Conservation (phyloP, 768 basidiomycete species). For the Cantharellus cinnabarinus region DNA sequence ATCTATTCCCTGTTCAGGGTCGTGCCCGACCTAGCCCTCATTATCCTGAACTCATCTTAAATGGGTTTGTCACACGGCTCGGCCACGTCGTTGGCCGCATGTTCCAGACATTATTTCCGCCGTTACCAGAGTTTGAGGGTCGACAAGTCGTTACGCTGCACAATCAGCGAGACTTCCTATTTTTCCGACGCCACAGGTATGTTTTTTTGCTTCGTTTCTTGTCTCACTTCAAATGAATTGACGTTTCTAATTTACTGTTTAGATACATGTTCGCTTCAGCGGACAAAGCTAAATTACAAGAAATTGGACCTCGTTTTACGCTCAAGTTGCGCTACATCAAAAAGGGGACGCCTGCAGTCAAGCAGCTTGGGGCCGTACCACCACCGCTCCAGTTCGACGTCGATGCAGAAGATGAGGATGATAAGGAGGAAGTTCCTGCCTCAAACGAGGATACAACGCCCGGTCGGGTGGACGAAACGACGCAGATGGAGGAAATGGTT, state of each 20-base stretch:
- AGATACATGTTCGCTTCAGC: conserved; percentile 85
- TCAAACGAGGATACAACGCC: conserved; percentile 10
- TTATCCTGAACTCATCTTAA: conserved; percentile 84
- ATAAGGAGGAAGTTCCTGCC: conserved; percentile 10
- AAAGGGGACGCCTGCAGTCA: conserved; percentile 72
- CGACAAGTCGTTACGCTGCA: conserved; percentile 93
- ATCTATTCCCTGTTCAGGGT: conserved; percentile 28
- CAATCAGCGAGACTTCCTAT: conserved; percentile 93
- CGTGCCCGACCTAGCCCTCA: conserved; percentile 87
- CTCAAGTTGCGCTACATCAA: conserved; percentile 78
- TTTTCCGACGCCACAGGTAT: conserved; percentile 87
- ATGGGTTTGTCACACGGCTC: conserved; percentile 82
- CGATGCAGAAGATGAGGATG: conserved; percentile 15
- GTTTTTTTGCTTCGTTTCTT: conserved; percentile 12
- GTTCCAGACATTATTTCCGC: conserved; percentile 93
- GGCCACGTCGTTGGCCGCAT: conserved; percentile 86
- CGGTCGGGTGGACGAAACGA: conserved; percentile 12
- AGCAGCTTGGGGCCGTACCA: conserved; percentile 41
- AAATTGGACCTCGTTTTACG: conserved; percentile 95
- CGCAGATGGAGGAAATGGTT: conserved; percentile 18
- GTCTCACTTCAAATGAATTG: conserved; percentile 4
- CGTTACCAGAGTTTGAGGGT: conserved; percentile 85
- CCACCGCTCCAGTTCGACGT: conserved; percentile 33
- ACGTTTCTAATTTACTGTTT: background rate
- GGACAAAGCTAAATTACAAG: conserved; percentile 82